A percentile compares a stretch with the other conserved stretches of the same genome.
Conservation (phyloP, 768 basidiomycete species). For the Boletus subcaerulescens region DNA sequence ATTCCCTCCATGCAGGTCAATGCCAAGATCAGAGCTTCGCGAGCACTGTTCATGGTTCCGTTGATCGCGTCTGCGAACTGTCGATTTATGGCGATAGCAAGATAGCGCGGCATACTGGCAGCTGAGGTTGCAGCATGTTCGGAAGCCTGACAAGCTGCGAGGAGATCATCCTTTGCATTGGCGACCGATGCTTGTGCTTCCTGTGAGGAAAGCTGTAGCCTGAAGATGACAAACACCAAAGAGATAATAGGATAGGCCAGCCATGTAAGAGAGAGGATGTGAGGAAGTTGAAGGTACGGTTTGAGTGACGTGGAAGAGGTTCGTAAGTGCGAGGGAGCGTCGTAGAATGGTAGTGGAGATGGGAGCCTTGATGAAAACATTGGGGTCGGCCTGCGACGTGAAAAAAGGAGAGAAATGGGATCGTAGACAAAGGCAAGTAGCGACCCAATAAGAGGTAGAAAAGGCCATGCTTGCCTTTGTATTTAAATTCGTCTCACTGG, state of each 20-base stretch:
- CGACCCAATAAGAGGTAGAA: conserved; percentile 14
- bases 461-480: conserved; percentile 24
- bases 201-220: conserved; percentile 69
- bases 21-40: conserved; percentile 65
- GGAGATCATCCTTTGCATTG: conserved; percentile 70
- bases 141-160: conserved; percentile 82
- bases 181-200: conserved; percentile 65
- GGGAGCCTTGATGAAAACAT: conserved; percentile 31
- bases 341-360: conserved; percentile 56
- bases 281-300: conserved; percentile 80
- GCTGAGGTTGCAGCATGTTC: conserved; percentile 78
- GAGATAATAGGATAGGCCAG: conserved; percentile 90
- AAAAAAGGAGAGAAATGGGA: conserved; percentile 8
- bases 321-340: conserved; percentile 40
- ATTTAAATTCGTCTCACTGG: not conserved
- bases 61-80: conserved; percentile 79
- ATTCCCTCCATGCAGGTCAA: conserved; percentile 84
- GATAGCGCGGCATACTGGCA: conserved; percentile 83
- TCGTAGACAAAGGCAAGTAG: conserved; percentile 8
- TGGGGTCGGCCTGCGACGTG: conserved; percentile 40
- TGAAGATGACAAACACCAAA: conserved; percentile 82
- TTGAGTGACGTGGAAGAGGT: conserved; percentile 45
- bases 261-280: conserved; percentile 85
- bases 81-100: conserved; percentile 81
- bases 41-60: conserved; percentile 72